Percentiles rank a stretch among this genome's conserved stretches.
Evolutionary conservation across 371 early-diverging fungal genomes (phyloP).

Genomic region (Quaeritorhiza haematococci): DNA sequence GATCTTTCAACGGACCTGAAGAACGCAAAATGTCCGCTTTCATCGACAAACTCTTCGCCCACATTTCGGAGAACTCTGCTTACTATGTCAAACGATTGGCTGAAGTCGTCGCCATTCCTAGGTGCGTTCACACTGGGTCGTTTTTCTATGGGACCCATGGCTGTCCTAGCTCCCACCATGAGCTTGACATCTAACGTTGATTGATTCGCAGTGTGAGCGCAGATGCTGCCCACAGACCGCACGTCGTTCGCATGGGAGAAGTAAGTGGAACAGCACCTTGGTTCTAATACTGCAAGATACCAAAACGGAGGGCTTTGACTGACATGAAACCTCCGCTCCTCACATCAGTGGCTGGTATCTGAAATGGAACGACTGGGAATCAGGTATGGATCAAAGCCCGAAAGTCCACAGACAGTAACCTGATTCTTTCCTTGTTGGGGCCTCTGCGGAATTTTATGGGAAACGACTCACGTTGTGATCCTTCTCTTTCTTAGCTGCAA

Average conservation of each 20-base stretch:
- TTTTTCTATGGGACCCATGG: constrained; percentile 2
- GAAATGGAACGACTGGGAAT: constrained; percentile 77
- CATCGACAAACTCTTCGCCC: constrained; percentile 58
- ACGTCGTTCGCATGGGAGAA: constrained; percentile 88
- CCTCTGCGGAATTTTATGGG: no score
- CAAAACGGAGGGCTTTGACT: background rate
- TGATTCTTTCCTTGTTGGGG: background rate
- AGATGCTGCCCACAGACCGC: constrained; percentile 67
- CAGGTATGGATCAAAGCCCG: constrained; percentile 30
- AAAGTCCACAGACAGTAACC: background rate
- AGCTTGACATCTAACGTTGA: background rate
- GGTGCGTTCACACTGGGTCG: constrained; percentile 31
- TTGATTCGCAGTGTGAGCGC: constrained; percentile 65
- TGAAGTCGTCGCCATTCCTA: constrained; percentile 89
- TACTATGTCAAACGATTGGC: constrained; percentile 74
- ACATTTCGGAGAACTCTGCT: constrained; percentile 75
- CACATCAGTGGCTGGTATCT: constrained; percentile 58
- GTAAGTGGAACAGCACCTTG: constrained; percentile 2
- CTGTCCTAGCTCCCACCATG: background rate
- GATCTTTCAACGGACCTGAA: no score
- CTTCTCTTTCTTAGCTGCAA: constrained; percentile 47
- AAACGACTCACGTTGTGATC: no score
- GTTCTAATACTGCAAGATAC: background rate
- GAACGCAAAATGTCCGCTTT: background rate
- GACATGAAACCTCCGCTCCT: no score